These are phyloP conservation scores for Ampelocalamus luodianensis DNA, from an alignment of 176 grass and related monocot species.

Conservation along the genomic window DNA sequence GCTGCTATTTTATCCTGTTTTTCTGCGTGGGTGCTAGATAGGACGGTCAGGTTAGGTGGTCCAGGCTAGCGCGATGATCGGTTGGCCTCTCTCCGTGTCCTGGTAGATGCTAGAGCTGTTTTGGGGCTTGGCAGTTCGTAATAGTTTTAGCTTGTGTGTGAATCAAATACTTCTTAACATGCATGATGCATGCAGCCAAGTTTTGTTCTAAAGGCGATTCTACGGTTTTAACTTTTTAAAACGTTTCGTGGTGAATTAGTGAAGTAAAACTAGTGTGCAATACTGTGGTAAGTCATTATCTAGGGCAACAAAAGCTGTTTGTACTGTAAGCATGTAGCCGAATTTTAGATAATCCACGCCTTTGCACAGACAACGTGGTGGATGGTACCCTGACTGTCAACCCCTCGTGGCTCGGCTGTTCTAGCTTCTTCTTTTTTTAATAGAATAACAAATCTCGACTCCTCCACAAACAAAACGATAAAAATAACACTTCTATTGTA, in stretches of 20 bases:
- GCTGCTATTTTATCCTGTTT: slow-evolving; percentile 10
- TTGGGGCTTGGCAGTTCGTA: background rate
- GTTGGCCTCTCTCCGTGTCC: background rate
- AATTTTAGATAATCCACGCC: too few relatives aligned
- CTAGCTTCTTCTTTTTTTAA: too few relatives aligned
- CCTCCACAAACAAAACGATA: too few relatives aligned
- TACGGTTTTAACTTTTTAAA: background rate
- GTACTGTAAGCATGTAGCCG: too few relatives aligned
- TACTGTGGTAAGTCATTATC: background rate
- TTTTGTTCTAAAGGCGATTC: background rate
- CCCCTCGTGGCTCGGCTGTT: background rate
- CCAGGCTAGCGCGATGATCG: slow-evolving; percentile 2
- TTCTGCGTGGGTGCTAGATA: slow-evolving; percentile 35
- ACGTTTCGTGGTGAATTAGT: background rate
- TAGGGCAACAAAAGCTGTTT: too few relatives aligned
- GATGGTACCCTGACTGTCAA: background rate
- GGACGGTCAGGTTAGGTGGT: slow-evolving; percentile 1
- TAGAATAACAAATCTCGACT: too few relatives aligned
- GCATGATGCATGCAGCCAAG: background rate
- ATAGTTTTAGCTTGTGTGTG: background rate
- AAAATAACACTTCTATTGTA: too few relatives aligned
- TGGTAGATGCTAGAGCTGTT: background rate
- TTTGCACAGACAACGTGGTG: background rate
- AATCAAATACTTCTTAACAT: background rate
- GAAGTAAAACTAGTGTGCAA: too few relatives aligned